A percentile compares a stretch with the other conserved stretches of the same genome.
Evolutionary conservation across 140 eudicot genomes (phyloP).

Genomic region (Oenanthe javanica): DNA sequence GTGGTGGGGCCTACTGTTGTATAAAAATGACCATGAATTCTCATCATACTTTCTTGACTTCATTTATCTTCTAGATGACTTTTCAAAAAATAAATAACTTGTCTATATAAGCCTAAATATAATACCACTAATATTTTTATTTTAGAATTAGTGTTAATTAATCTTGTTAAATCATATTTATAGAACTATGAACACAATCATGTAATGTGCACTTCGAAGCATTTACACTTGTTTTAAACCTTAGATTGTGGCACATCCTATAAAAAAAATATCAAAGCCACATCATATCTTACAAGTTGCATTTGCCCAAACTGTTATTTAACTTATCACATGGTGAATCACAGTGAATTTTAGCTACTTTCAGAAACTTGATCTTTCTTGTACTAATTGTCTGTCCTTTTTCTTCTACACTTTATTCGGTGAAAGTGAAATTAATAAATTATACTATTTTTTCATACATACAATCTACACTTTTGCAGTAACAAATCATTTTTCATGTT

Average conservation of each 20-base stretch:
- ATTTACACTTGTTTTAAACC: not conserved
- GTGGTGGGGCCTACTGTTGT: conserved; percentile 15
- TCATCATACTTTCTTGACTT: conserved; percentile 4
- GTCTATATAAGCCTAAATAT: not conserved
- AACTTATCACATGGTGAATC: not conserved
- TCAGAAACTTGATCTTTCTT: conserved; percentile 2
- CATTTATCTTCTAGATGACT: conserved; percentile 8
- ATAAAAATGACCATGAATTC: not conserved
- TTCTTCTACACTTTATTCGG: not conserved
- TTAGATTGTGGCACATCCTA: not conserved
- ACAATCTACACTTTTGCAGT: not conserved
- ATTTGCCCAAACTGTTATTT: conserved; percentile 2
- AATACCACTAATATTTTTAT: not conserved
- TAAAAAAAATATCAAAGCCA: not conserved
- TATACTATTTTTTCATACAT: not conserved
- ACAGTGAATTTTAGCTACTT: conserved; percentile 4
- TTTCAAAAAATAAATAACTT: not conserved
- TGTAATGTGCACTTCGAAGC: not conserved
- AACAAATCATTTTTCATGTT: not conserved
- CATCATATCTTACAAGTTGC: not conserved
- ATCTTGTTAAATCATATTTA: not conserved
- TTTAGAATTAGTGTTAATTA: not conserved
- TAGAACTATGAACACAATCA: not conserved
- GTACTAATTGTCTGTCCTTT: conserved; percentile 5
- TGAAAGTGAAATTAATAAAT: not conserved